Evolutionary conservation across 768 basidiomycete genomes (phyloP), one percentile per base, ranked within the genome.

Genomic region (Lactarius hatsudake): DNA sequence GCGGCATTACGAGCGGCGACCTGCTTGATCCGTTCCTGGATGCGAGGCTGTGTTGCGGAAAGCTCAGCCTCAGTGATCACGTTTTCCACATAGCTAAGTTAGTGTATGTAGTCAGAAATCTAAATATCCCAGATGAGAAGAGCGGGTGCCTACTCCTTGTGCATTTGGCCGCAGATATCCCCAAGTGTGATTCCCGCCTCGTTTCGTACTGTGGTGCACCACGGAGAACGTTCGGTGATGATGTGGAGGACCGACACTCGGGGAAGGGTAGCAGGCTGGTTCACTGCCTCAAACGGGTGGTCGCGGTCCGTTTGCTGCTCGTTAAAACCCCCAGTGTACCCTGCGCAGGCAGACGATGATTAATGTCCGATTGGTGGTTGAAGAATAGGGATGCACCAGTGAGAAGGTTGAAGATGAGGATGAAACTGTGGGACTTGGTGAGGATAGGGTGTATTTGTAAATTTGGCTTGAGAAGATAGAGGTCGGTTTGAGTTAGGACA

Each of bases 41-140:
- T 72, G 64, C 90, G 84, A 2, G 82, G 76, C 5, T 86, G 84
- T 30, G 92, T 80, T 2, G 84, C 78, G 38, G 74, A 77, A 67
- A 90, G 85, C 73, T 93, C 91, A 10, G 78, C 74, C 30, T 90
- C 88, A 1, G 90, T 87, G 42, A 93, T 83, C 23, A 79, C 72
- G 74, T 88, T 80, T 20, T 90, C 87, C 0, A 86, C 82, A 73
- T 93, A 93, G 34, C 91, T 93, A 68, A 93, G 34, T 91, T 93
- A 68, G 53, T 57, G 65, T 59, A 3, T 57, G 65, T 58, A 3
- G 34, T 55, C 40, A 61, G 54, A 28, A 23, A 59, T 13, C 30
- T 42, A 15, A 23, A 45, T 28, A 3, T 28, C 38, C 51, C 51
- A 53, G 5, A 5, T 5, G 51, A 53, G 51, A 26, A 8, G 38